A percentile compares a stretch with the other conserved stretches of the same genome.
phyloP scores from a whole-genome alignment of 2,329 filamentous ascomycete genomes.

The Pezicula radicicola region DNA sequence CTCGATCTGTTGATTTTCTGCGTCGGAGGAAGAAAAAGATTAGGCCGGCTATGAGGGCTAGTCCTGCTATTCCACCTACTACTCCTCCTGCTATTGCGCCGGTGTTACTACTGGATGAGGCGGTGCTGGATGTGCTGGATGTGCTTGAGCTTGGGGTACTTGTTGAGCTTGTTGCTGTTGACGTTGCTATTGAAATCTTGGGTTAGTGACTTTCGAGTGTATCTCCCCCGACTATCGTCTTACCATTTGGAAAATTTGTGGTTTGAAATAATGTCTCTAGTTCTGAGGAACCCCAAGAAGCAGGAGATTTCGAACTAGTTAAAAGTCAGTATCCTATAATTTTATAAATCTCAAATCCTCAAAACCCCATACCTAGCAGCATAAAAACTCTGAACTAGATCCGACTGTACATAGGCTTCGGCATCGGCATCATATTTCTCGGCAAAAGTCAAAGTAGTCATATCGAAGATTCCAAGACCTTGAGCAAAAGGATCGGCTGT shows the following conservation, averaged over 20 bases:
- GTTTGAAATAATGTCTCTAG: constrained; percentile 5
- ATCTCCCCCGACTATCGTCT: not conserved
- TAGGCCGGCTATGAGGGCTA: constrained; percentile 5
- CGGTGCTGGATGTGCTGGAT: too few species aligned
- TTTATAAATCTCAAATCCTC: not conserved
- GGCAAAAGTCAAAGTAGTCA: constrained; percentile 12
- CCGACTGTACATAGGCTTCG: constrained; percentile 8
- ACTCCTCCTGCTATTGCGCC: constrained; percentile 14
- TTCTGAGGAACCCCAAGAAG: not conserved
- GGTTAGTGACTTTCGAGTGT: not conserved
- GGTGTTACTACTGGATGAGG: not conserved
- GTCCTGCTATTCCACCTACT: constrained; percentile 10
- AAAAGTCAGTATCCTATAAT: too few species aligned
- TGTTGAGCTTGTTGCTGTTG: not conserved
- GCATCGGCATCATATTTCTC: constrained; percentile 8
- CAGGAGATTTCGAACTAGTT: too few species aligned
- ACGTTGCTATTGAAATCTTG: constrained; percentile 1
- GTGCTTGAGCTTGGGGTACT: not conserved
- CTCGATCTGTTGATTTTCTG: too few species aligned
- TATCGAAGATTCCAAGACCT: constrained; percentile 15
- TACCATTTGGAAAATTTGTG: not conserved
- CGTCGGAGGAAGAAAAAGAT: constrained; percentile 6
- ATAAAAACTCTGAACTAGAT: constrained; percentile 13
- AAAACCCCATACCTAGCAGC: not conserved
- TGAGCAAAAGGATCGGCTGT: constrained; percentile 8